Evolutionary conservation across 768 basidiomycete genomes (phyloP), one percentile per base, ranked within the genome.

Genomic region (Mycena pura): DNA sequence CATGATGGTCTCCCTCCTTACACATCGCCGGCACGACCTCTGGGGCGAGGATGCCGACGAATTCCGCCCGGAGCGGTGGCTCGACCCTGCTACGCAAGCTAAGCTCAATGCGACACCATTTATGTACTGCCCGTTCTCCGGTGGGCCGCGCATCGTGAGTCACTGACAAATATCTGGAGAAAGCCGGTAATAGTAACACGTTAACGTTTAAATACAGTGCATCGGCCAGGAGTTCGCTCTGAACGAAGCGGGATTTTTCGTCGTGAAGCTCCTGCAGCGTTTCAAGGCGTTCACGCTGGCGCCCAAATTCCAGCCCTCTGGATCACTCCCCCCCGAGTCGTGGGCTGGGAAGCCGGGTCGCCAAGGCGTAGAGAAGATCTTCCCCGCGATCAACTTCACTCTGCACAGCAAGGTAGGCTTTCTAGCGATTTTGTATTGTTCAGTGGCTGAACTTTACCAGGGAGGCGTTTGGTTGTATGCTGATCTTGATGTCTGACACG

Each of bases 41-140:
- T 57, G 56, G 56, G 56, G 56, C 41, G 56, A 57, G 9, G 47
- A 49, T 36, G 56, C 47, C n/a, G 39, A 57, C 34, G 56, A 57
- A 27, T 57, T 57, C 21, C 46, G 46, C 15, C 56, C 56, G n/a
- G 56, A 57, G 24, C n/a, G 56, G 6, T 57, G 56, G 56, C 22
- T 57, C 28, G 56, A 57, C 17, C 22, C 47, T 8, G 24, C 38
- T 24, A 57, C 56, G 29, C 48, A 7, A 31, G 40, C 25, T 8
- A 50, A 57, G 34, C 29, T 57, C 19, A 21, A 57, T 21, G 14
- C 38, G 9, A 49, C 56, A n/a, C 56, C 56, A 15, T 57, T 57
- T 39, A 57, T 57, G 56, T 57, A 49, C 14, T 57, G 56, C 41
- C 56, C 56, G 3, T 57, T 57, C 14, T 29, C 38, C 8, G 56